Evolutionary conservation across 2,329 filamentous ascomycete genomes (phyloP), one percentile per base, ranked within the genome.

Genomic region (Arthrobotrys musiformis): DNA sequence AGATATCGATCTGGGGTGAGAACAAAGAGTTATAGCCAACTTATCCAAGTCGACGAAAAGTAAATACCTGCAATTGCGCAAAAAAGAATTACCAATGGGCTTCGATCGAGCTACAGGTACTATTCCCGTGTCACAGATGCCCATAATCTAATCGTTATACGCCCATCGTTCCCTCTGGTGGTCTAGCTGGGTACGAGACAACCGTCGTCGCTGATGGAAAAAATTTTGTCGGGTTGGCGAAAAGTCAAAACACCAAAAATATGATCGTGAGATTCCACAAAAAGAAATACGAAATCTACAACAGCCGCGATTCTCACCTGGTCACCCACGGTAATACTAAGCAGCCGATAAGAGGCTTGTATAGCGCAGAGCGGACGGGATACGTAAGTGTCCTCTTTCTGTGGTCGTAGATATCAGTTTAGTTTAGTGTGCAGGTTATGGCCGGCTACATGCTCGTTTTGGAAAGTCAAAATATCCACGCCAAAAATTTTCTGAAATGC

Each of bases 261-360:
- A 33, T 9, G 19, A n/a, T n/a, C n/a, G n/a, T n/a, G n/a, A n/a
- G n/a, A n/a, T n/a, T n/a, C 37, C n/a, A 13, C 3, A 13, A 6
- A 8, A 30, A 54, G 42, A 67, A 30, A 67, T 40, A 67, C 17
- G 50, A 22, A 35, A 70, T 70, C 66, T 70, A 60, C 66, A 52
- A 60, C 66, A 60, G 9, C 4, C 52, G 17, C 33, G 46, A 66
- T 66, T 66, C 62, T 22, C 62, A 42, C 22, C 46, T 66, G 19
- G 62, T 66, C 62, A 66, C 74, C 54, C 40, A 75, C 74, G 48
- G 52, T 61, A 78, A 33, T 78, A 78, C 74, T 78, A 44, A 22
- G 40, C 46, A 50, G 17, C 30, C 75, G 75, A 75, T 76, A 70
- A 37, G 58, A 75, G 58, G 75, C 70, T 70, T 75, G 40, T 48